Evolutionary conservation across 192 early-diverging fungal genomes (phyloP), one percentile per base, ranked within the genome.

Genomic region (Backusella australiensis): DNA sequence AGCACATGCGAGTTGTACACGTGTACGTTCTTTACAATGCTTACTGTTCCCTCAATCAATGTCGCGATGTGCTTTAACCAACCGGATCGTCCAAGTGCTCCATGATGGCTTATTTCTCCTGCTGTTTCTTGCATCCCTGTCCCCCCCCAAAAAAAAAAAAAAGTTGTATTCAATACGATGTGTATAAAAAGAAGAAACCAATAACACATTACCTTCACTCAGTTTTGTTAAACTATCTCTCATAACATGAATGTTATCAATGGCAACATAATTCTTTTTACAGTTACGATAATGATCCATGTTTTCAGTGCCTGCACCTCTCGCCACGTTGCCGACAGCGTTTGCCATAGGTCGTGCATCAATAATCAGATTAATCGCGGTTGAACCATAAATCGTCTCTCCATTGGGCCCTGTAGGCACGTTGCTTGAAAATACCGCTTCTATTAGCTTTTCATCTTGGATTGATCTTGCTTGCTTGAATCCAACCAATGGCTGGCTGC

Each of bases 161-260:
- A n/a, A n/a, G n/a, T n/a, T 29, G 19, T 0, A 49, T 49, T n/a
- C 5, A n/a, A 52, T 17, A 52, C 6, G 49, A 17, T 15, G 41
- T 15, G 23, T 34, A n/a, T 75, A 46, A 67, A 65, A 56, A 34
- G 17, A 39, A 71, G 1, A 56, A 14, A 53, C 9, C 0, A 38
- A 52, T 52, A n/a, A n/a, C 0, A 15, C 66, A 73, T 29, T 86
- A 96, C 94, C 91, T 81, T 96, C 95, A 17, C 92, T 88, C 63
- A 99, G 79, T 71, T 89, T 92, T 75, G 86, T 87, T 78, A 96
- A 84, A 72, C 93, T 93, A 63, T 97, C 96, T 36, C 98, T 84
- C 89, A 99, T 96, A 14, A 98, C 96, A 81, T 99, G 98, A 78
- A 99, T 99, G 80, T 99, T 99, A 70, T 96, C 97, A 72, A 99